A percentile compares a stretch with the other conserved stretches of the same genome.
Evolutionary conservation across 208 protist species (phyloP).

Genomic region (Herpetomonas tarakana): DNA sequence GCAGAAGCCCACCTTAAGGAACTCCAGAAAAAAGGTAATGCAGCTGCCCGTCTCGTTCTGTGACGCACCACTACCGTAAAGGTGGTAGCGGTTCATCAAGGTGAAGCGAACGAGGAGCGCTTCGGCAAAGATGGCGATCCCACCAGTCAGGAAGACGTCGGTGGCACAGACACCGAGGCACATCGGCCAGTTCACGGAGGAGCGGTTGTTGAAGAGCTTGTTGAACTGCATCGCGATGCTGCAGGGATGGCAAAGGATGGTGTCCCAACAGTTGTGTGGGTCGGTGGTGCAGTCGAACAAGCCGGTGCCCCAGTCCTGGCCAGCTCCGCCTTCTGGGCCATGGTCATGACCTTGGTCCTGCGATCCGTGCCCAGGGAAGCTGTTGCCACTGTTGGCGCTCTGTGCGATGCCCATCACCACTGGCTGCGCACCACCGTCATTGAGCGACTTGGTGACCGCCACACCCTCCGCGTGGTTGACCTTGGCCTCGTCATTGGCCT

Average conservation of each 20-base stretch:
- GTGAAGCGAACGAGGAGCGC: slow-evolving; percentile 22
- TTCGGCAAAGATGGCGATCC: background rate
- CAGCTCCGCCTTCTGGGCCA: slow-evolving; percentile 3
- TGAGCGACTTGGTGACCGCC: no score
- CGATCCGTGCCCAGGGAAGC: no score
- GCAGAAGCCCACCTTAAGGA: slow-evolving; percentile 18
- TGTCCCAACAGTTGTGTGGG: slow-evolving; percentile 14
- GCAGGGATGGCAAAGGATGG: slow-evolving; percentile 21
- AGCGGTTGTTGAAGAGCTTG: slow-evolving; percentile 12
- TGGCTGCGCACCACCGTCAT: no score
- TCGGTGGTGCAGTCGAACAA: slow-evolving; percentile 18
- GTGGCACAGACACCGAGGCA: slow-evolving; percentile 11
- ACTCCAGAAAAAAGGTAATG: slow-evolving; percentile 10
- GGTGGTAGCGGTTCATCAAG: slow-evolving; percentile 20
- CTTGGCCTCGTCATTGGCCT: no score
- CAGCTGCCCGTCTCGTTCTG: background rate
- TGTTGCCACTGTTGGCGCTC: no score
- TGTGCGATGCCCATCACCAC: no score
- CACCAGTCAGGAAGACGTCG: slow-evolving; percentile 13
- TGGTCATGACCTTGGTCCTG: background rate
- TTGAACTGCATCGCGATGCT: slow-evolving; percentile 28
- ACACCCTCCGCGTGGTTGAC: no score
- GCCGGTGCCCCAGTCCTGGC: slow-evolving; percentile 17
- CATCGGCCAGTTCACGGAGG: slow-evolving; percentile 16
- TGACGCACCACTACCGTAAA: no score